Percentiles rank a stretch among this genome's conserved stretches.
These are phyloP conservation scores for Aspergillus bertholletiae DNA, from an alignment of 495 filamentous ascomycete species.

Conservation along the genomic window DNA sequence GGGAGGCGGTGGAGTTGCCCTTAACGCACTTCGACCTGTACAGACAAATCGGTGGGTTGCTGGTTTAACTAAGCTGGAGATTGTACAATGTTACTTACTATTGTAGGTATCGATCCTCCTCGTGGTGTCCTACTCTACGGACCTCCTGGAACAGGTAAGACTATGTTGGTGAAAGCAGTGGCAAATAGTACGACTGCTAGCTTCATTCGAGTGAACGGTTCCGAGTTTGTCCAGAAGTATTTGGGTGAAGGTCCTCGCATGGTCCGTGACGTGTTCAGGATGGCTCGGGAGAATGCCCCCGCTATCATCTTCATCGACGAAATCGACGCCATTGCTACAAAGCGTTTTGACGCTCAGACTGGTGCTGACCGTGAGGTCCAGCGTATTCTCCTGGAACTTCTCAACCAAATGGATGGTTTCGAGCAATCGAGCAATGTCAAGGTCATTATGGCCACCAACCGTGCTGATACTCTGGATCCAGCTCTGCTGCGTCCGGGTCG, in stretches of 20 bases:
- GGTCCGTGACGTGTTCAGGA: slow-evolving; percentile 98
- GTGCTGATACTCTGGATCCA: slow-evolving; percentile 94
- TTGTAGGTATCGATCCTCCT: slow-evolving; percentile 85
- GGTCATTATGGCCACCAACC: slow-evolving; percentile 99
- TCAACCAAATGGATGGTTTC: slow-evolving; percentile 99
- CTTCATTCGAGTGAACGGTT: slow-evolving; percentile 97
- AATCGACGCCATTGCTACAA: slow-evolving; percentile 97
- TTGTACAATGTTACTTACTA: slow-evolving; percentile 18
- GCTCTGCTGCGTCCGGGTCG: slow-evolving; percentile 91
- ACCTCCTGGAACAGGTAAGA: slow-evolving; percentile 96
- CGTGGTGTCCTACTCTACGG: slow-evolving; percentile 95
- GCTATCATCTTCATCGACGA: slow-evolving; percentile 99
- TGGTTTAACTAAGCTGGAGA: neutral
- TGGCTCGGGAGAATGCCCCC: slow-evolving; percentile 97
- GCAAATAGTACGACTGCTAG: slow-evolving; percentile 97
- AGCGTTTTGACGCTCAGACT: slow-evolving; percentile 97
- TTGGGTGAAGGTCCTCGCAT: slow-evolving; percentile 96
- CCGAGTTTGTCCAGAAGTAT: slow-evolving; percentile 98
- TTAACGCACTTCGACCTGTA: slow-evolving; percentile 97
- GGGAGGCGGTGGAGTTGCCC: slow-evolving; percentile 94
- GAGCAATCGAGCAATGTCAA: slow-evolving; percentile 98
- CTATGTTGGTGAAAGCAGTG: slow-evolving; percentile 97
- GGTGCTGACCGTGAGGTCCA: slow-evolving; percentile 97
- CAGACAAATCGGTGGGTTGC: slow-evolving; percentile 74
- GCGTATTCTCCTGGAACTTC: slow-evolving; percentile 91